Evolutionary conservation across 2,329 filamentous ascomycete genomes (phyloP).

Genomic region (Microcera coccophila): DNA sequence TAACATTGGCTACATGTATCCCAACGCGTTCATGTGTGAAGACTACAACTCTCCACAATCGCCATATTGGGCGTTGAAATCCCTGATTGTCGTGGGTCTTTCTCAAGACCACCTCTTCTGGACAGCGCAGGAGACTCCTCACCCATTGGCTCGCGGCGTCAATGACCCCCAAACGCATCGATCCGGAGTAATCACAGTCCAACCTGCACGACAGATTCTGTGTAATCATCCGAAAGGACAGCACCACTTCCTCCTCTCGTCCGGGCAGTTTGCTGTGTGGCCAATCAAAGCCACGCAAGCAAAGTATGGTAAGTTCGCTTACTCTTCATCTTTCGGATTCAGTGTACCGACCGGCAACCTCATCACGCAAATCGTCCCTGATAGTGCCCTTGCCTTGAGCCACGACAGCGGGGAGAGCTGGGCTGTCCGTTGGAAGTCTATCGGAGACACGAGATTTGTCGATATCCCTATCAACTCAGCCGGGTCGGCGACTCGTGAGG

Average conservation of each 20-base stretch:
- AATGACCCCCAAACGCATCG: neutral
- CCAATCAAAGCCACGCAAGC: constrained; percentile 39
- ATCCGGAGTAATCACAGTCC: constrained; percentile 3
- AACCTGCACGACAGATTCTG: constrained; percentile 41
- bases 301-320: constrained; percentile 47
- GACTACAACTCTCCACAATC: constrained; percentile 57
- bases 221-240: constrained; percentile 32
- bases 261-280: constrained; percentile 37
- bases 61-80: constrained; percentile 52
- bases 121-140: constrained; percentile 34
- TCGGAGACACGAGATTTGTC: neutral
- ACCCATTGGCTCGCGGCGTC: constrained; percentile 11
- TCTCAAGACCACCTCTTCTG: constrained; percentile 41
- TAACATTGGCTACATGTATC: constrained; percentile 41
- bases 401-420: constrained; percentile 30
- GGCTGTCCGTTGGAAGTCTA: constrained; percentile 29
- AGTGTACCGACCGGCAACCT: constrained; percentile 38
- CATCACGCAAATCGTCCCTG: constrained; percentile 33
- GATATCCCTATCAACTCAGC: accelerated
- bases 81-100: constrained; percentile 41
- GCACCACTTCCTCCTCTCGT: constrained; percentile 43
- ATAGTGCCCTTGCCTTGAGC: constrained; percentile 30
- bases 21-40: constrained; percentile 53
- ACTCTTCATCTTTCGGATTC: constrained; percentile 46
- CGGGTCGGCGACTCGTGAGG: constrained; percentile 1